Conservation (phyloP, 768 basidiomycete genomes). For the Rhizopogon vinicolor region DNA sequence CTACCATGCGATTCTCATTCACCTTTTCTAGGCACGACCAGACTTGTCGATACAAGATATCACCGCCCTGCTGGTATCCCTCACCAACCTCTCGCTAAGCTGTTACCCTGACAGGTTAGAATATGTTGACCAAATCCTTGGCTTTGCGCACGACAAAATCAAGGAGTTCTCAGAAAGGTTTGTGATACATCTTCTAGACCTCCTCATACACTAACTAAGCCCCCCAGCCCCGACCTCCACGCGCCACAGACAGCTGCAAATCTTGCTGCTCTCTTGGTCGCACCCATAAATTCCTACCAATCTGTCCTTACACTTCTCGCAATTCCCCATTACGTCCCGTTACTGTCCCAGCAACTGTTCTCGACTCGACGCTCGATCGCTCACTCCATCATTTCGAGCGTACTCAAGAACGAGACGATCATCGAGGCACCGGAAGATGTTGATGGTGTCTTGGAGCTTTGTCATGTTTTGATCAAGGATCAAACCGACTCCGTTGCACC, state of each 20-base stretch:
- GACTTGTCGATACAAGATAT: slow-evolving; percentile 97
- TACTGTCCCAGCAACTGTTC: slow-evolving; percentile 84
- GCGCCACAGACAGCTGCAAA: slow-evolving; percentile 83
- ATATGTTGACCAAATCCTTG: slow-evolving; percentile 94
- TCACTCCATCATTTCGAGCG: slow-evolving; percentile 90
- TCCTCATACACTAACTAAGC: slow-evolving; percentile 2
- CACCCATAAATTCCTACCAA: slow-evolving; percentile 95
- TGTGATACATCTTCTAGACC: slow-evolving; percentile 6
- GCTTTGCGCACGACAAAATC: slow-evolving; percentile 83
- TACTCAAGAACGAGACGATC: slow-evolving; percentile 95
- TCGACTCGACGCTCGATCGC: slow-evolving; percentile 88
- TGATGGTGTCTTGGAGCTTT: slow-evolving; percentile 87
- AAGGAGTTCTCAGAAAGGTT: slow-evolving; percentile 81
- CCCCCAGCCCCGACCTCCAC: slow-evolving; percentile 77
- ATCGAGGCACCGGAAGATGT: slow-evolving; percentile 95
- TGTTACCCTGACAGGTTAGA: slow-evolving; percentile 97
- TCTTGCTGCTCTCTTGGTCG: slow-evolving; percentile 86
- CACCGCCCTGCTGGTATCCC: slow-evolving; percentile 91
- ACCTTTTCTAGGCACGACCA: slow-evolving; percentile 72
- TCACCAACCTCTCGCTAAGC: slow-evolving; percentile 91
- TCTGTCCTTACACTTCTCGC: slow-evolving; percentile 97
- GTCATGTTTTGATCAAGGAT: slow-evolving; percentile 89
- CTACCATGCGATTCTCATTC: slow-evolving; percentile 3
- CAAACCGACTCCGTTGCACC: slow-evolving; percentile 52
- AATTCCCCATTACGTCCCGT: slow-evolving; percentile 81